Conservation (phyloP, 73 alveolate genomes). For the Paramecium sonneborni region DNA sequence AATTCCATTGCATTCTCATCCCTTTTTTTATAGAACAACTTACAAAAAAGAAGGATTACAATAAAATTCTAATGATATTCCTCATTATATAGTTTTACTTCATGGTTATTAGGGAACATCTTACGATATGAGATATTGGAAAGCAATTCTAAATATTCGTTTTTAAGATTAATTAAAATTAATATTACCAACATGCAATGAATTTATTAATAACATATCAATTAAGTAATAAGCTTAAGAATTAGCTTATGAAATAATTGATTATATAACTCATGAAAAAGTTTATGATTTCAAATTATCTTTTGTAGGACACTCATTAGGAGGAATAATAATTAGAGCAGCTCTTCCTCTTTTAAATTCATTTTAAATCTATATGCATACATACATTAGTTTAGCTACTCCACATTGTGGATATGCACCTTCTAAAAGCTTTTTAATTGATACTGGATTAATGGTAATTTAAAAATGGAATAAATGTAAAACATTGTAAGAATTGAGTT, state of each 20-base stretch:
- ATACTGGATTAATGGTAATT: constrained; percentile 86
- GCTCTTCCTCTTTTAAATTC: constrained; percentile 76
- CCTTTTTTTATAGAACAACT: neutral
- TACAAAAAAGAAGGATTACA: constrained; percentile 13
- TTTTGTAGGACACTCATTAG: constrained; percentile 87
- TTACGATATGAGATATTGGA: constrained; percentile 81
- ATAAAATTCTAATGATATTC: constrained; percentile 22
- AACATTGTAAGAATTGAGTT: constrained; percentile 75
- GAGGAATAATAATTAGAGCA: constrained; percentile 85
- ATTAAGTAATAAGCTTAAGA: constrained; percentile 77
- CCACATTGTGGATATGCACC: constrained; percentile 87
- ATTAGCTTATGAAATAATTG: constrained; percentile 78
- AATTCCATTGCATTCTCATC: neutral
- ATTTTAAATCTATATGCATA: constrained; percentile 73
- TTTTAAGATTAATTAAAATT: constrained; percentile 73
- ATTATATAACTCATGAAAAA: constrained; percentile 72
- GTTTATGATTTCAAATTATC: constrained; percentile 76
- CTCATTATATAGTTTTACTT: constrained; percentile 80
- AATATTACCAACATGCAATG: constrained; percentile 74
- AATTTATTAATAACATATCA: constrained; percentile 75
- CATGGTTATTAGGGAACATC: constrained; percentile 90
- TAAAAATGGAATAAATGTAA: constrained; percentile 79
- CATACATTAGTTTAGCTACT: constrained; percentile 78
- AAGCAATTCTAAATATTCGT: constrained; percentile 73
- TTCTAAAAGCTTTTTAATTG: constrained; percentile 74